Evolutionary conservation across 768 basidiomycete species (phyloP).

Genomic region (Tylopilus vinaceipallidus): DNA sequence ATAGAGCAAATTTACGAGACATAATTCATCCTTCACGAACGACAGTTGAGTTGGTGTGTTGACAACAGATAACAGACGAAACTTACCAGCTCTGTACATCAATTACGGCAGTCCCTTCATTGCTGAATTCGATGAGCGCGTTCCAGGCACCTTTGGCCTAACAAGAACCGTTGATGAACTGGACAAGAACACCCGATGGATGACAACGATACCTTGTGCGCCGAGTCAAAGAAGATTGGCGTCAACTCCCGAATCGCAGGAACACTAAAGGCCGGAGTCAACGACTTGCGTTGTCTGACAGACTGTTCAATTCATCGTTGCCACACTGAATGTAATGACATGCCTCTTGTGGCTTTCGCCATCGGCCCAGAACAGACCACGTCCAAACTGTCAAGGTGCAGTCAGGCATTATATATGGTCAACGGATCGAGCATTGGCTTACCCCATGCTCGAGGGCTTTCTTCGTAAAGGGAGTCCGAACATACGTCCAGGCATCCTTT

Average conservation of each 20-base stretch:
- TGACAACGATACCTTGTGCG: no score
- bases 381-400: conserved; percentile 18
- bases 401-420: neutral
- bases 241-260: no score
- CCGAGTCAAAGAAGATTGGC: no score
- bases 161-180: no score
- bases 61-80: no score
- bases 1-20: conserved; percentile 27
- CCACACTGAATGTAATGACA: neutral
- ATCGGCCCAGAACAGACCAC: conserved; percentile 31
- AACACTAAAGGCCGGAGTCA: no score
- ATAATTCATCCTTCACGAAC: conserved; percentile 31
- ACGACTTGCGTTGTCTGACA: no score
- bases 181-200: no score
- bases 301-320: neutral
- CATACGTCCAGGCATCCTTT: conserved; percentile 34
- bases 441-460: conserved; percentile 30
- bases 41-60: neutral
- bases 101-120: conserved; percentile 24
- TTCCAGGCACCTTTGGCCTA: no score
- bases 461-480: conserved; percentile 36
- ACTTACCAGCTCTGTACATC: conserved; percentile 37
- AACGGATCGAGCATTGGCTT: neutral
- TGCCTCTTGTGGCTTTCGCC: conserved; percentile 46
- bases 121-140: neutral